A percentile compares a stretch with the other conserved stretches of the same genome.
Evolutionary conservation across 2,329 filamentous ascomycete genomes (phyloP).

Genomic region (Trichoderma sp.): DNA sequence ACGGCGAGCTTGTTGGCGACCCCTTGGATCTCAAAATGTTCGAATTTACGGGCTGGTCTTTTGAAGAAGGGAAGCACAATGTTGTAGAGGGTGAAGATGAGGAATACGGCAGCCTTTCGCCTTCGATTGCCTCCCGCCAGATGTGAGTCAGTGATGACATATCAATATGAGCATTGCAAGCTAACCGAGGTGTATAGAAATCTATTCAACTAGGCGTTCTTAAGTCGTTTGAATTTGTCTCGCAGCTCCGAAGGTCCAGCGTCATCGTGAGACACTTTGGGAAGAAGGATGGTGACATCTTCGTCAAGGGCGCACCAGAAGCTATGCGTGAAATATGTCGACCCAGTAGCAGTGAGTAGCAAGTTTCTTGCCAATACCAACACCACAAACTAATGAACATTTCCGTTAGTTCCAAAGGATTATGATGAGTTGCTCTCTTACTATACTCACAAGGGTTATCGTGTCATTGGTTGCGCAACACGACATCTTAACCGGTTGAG

Average conservation of each 20-base stretch:
- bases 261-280: conserved; percentile 90
- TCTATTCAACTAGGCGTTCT: conserved; percentile 86
- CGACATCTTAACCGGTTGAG: conserved; percentile 85
- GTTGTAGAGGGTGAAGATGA: conserved; percentile 68
- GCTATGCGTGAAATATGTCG: conserved; percentile 93
- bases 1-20: conserved; percentile 87
- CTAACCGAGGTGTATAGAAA: conserved; percentile 34
- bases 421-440: conserved; percentile 87
- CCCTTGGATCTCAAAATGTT: conserved; percentile 99
- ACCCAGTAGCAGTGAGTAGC: conserved; percentile 69
- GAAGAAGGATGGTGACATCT: conserved; percentile 79
- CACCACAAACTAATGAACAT: background rate
- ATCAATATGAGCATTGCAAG: background rate
- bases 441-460: conserved; percentile 94
- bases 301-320: conserved; percentile 95
- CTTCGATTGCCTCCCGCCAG: conserved; percentile 87
- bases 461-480: conserved; percentile 92
- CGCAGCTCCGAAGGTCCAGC: conserved; percentile 86
- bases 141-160: conserved; percentile 35
- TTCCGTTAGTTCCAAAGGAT: conserved; percentile 67
- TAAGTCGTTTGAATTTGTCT: conserved; percentile 92
- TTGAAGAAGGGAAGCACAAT: conserved; percentile 80
- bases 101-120: conserved; percentile 73
- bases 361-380: background rate
- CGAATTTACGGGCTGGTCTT: conserved; percentile 90